Evolutionary conservation across 768 basidiomycete species (phyloP).

Genomic region (Hysterangium stoloniferum): DNA sequence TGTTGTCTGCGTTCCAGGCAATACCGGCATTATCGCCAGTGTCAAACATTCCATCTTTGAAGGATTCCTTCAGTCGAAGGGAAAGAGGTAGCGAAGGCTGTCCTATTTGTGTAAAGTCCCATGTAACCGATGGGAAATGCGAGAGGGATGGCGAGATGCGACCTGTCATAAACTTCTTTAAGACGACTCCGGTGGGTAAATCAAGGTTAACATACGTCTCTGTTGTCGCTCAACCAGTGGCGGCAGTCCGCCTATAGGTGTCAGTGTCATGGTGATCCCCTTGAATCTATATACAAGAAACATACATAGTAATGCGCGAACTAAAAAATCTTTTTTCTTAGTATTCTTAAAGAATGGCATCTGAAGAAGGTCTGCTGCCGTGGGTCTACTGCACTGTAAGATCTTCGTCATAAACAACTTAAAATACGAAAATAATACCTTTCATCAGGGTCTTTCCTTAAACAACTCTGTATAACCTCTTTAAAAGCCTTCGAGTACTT

Average conservation of each 20-base stretch:
- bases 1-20: neutral
- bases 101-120: slow-evolving; percentile 54
- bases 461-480: slow-evolving; percentile 75
- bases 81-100: neutral
- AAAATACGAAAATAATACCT: slow-evolving; percentile 35
- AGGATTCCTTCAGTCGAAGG: neutral
- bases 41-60: neutral
- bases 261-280: neutral
- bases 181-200: neutral
- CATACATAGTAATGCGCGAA: slow-evolving; percentile 64
- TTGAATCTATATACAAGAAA: slow-evolving; percentile 2
- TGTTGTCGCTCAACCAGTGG: slow-evolving; percentile 70
- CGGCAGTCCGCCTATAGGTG: slow-evolving; percentile 49
- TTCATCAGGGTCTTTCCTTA: slow-evolving; percentile 75
- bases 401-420: neutral
- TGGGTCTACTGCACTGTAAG: slow-evolving; percentile 43
- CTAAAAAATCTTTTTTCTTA: slow-evolving; percentile 73
- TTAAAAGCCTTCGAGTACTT: slow-evolving; percentile 78
- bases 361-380: slow-evolving; percentile 67
- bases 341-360: slow-evolving; percentile 72
- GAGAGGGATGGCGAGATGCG: slow-evolving; percentile 29
- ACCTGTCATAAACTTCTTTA: slow-evolving; percentile 14
- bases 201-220: slow-evolving; percentile 30
- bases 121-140: slow-evolving; percentile 60
- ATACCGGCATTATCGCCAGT: neutral